Conservation (phyloP, 176 grass and related monocot species). For the Oryza nivara region DNA sequence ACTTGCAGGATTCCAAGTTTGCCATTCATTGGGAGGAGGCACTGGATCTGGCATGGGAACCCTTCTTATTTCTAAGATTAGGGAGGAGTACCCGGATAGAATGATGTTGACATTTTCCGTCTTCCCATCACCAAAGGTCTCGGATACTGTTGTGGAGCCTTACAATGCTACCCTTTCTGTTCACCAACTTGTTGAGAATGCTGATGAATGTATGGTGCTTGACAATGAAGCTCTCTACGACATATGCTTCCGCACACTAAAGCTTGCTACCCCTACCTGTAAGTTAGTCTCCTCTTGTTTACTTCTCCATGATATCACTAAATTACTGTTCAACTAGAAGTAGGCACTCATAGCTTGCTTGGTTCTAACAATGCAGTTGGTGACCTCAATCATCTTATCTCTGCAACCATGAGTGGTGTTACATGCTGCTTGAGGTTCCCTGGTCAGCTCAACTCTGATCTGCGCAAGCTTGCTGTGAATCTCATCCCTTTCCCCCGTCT, state of each 20-base stretch:
- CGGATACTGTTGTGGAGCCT: slow-evolving; percentile 90
- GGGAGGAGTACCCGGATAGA: slow-evolving; percentile 88
- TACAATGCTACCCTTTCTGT: slow-evolving; percentile 95
- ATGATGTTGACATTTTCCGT: slow-evolving; percentile 99
- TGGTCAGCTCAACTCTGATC: slow-evolving; percentile 88
- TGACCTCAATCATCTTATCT: slow-evolving; percentile 90
- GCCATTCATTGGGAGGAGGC: slow-evolving; percentile 95
- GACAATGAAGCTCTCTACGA: slow-evolving; percentile 94
- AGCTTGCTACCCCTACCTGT: slow-evolving; percentile 87
- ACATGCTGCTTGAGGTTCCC: slow-evolving; percentile 89
- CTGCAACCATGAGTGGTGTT: slow-evolving; percentile 84
- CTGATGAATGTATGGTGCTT: slow-evolving; percentile 95
- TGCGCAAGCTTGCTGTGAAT: slow-evolving; percentile 87
- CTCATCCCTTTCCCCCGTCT: slow-evolving; percentile 89
- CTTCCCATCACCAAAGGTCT: slow-evolving; percentile 96
- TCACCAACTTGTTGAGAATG: slow-evolving; percentile 94
- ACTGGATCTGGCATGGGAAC: slow-evolving; percentile 98
- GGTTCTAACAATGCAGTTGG: slow-evolving; percentile 62
- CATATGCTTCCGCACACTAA: slow-evolving; percentile 94
- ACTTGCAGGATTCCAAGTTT: slow-evolving; percentile 88
- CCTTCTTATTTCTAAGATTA: slow-evolving; percentile 93
- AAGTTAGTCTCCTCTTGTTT: slow-evolving; percentile 37
- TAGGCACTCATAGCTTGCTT: not conserved
- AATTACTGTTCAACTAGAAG: not conserved
- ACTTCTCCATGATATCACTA: not conserved